Evolutionary conservation across 2,329 filamentous ascomycete species (phyloP), one percentile per base, ranked within the genome.

Genomic region (Claviceps sorghi): DNA sequence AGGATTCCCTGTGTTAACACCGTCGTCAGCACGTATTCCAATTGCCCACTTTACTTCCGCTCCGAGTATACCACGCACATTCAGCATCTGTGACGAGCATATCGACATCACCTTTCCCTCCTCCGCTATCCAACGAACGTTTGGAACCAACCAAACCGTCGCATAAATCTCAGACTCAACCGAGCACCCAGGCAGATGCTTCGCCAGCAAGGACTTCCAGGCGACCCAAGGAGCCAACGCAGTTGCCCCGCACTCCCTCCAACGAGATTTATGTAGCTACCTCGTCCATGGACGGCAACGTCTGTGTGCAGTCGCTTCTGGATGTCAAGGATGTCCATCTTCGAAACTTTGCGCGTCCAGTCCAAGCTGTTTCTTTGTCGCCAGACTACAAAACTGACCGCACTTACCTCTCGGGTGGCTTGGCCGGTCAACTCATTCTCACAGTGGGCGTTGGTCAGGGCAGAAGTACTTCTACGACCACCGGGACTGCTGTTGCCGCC

Each of bases 181-280:
- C 65, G 6, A 54, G 59, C 2, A 57, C 62, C n/a, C 61, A 65
- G 22, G 60, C 64, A 15, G 65, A 68, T 19, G 57, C 70, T 1
- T 68, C 78, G 0, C 68, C 78, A 6, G 72, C 75, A 5, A 71
- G 73, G 8, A 68, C 73, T 8, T 75, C 79, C 13, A 73, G 77
- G 53, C 73, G 69, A 52, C 68, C 70, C 5, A 76, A 68, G 15
- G 76, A 84, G 56, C 67, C 71, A 0, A 66, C 72, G 0, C 70
- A 75, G 1, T 72, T 95, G 2, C 82, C 86, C 0, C 81, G 83
- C 54, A 88, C 77, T 0, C 86, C 88, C 0, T 90, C 88, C 2
- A 97, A 96, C 61, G 84, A 90, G 51, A 95, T 98, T 42, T 87
- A 93, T 65, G 86, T 98, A 58, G 91, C 86, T 1, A 95, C 91